Evolutionary conservation across 1,284 basidiomycete genomes (phyloP).

Genomic region (Naganishia sp.): DNA sequence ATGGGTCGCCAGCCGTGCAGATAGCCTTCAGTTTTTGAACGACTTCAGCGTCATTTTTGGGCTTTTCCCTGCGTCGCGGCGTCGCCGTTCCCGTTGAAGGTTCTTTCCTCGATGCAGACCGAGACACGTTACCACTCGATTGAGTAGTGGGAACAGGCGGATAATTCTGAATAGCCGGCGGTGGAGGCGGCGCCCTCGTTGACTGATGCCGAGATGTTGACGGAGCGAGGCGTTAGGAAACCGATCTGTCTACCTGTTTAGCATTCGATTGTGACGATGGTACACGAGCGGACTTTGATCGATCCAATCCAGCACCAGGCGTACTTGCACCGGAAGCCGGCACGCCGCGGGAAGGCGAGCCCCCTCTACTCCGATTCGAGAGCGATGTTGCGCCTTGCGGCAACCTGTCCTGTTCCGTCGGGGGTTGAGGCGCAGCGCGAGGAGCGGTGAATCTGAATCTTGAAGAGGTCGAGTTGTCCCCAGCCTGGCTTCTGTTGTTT

Average conservation of each 20-base stretch:
- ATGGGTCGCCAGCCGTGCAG: constrained; percentile 97
- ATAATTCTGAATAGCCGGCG: constrained; percentile 46
- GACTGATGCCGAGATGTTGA: constrained; percentile 62
- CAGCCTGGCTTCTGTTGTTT: background rate
- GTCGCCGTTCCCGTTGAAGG: constrained; percentile 59
- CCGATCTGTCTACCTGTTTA: constrained; percentile 49
- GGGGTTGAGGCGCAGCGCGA: constrained; percentile 31
- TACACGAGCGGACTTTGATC: constrained; percentile 51
- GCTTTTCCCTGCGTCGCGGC: constrained; percentile 81
- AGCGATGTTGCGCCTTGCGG: constrained; percentile 7
- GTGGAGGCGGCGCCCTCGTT: constrained; percentile 48
- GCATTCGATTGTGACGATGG: constrained; percentile 42
- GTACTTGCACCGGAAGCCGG: constrained; percentile 54
- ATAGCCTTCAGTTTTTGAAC: constrained; percentile 88
- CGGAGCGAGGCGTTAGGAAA: constrained; percentile 30
- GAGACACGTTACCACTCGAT: constrained; percentile 37
- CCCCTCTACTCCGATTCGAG: constrained; percentile 12
- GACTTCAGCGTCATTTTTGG: constrained; percentile 84
- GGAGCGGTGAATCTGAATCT: constrained; percentile 27
- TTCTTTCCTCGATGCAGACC: constrained; percentile 45
- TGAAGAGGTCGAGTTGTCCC: constrained; percentile 7
- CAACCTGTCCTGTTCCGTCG: constrained; percentile 19
- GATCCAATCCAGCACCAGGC: constrained; percentile 43
- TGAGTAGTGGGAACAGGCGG: constrained; percentile 34
- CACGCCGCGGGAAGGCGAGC: constrained; percentile 42